A percentile compares a stretch with the other conserved stretches of the same genome.
phyloP scores from a whole-genome alignment of 106 monocot genomes.

The Posidonia australis region DNA sequence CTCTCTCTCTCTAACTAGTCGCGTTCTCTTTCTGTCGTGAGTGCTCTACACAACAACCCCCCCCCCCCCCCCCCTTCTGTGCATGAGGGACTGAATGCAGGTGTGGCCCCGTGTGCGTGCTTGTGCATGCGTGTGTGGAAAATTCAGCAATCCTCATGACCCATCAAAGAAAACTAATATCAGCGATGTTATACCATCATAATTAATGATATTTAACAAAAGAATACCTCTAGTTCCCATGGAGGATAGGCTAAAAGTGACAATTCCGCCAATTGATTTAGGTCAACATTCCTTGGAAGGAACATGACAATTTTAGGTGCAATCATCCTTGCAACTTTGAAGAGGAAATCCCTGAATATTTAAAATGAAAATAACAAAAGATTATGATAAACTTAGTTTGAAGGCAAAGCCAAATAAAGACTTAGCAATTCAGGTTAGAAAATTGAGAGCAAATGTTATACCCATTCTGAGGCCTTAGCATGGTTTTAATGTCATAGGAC shows the following conservation, averaged over 20 bases:
- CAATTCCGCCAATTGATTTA: conserved; percentile 74
- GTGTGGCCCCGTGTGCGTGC: too few species aligned
- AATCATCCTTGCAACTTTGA: conserved; percentile 51
- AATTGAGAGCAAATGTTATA: too few species aligned
- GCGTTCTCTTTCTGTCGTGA: too few species aligned
- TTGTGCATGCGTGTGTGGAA: too few species aligned
- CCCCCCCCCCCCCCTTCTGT: too few species aligned
- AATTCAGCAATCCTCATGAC: too few species aligned
- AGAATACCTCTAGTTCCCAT: conserved; percentile 74
- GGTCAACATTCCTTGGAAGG: conserved; percentile 76
- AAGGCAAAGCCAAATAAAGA: background rate
- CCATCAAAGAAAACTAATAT: too few species aligned
- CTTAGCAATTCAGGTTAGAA: background rate
- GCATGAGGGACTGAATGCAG: too few species aligned
- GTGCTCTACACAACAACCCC: too few species aligned
- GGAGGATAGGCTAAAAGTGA: conserved; percentile 52
- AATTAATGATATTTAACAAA: background rate
- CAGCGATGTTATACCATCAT: too few species aligned
- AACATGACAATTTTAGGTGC: conserved; percentile 85
- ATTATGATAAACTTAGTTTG: background rate
- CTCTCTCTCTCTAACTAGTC: too few species aligned
- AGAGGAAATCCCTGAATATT: conserved; percentile 46
- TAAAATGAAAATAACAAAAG: background rate
- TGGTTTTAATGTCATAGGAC: conserved; percentile 55
- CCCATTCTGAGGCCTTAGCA: conserved; percentile 85